These are phyloP conservation scores for Tuber borchii DNA, from an alignment of 495 filamentous ascomycete species.

Conservation along the genomic window DNA sequence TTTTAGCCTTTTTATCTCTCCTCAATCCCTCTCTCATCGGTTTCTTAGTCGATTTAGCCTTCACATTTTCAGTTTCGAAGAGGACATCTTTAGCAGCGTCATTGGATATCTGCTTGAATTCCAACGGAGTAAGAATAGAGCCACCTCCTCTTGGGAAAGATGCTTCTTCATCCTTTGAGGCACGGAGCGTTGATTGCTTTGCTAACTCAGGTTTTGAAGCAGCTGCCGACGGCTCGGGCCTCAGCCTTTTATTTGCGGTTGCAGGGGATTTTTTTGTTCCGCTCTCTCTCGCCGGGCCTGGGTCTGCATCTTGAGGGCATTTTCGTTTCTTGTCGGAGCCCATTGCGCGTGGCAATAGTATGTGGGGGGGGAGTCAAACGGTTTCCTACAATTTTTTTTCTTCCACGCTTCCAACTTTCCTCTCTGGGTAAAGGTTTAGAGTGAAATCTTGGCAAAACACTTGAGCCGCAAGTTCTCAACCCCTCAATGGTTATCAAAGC, in stretches of 20 bases:
- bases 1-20: conserved; percentile 48
- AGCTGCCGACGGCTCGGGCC: neutral
- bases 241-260: conserved; percentile 14
- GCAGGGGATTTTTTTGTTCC: conserved; percentile 16
- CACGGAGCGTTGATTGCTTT: conserved; percentile 28
- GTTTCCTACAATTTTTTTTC: neutral
- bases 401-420: neutral
- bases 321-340: conserved; percentile 37
- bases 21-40: conserved; percentile 52
- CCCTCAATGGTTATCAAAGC: neutral
- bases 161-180: conserved; percentile 65
- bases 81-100: conserved; percentile 88
- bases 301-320: conserved; percentile 29
- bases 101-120: conserved; percentile 92
- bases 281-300: conserved; percentile 20
- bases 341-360: conserved; percentile 17
- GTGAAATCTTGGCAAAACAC: neutral
- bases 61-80: conserved; percentile 69
- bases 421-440: neutral
- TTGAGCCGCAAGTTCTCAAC: neutral
- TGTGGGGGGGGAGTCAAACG: neutral
- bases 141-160: conserved; percentile 89
- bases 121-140: conserved; percentile 82
- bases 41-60: conserved; percentile 49
- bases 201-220: conserved; percentile 1